phyloP scores from a whole-genome alignment of 192 early-diverging fungal genomes.

The Globomyces pollinis-pini region DNA sequence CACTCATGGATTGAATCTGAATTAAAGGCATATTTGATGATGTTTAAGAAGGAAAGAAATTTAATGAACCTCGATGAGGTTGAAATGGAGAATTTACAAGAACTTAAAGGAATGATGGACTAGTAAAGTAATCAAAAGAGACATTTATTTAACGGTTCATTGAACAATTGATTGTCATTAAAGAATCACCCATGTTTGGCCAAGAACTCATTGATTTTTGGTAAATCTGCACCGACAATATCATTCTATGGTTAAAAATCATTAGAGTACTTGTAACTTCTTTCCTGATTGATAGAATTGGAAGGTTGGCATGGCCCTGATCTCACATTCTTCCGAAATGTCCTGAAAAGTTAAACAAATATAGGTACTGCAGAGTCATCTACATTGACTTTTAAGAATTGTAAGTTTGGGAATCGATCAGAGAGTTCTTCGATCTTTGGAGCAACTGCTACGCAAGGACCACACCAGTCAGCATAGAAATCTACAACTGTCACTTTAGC shows the following conservation, averaged over 20 bases:
- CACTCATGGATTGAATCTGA: too few species aligned
- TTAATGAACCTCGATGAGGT: too few species aligned
- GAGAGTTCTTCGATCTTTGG: conserved; percentile 58
- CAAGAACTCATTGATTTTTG: conserved; percentile 36
- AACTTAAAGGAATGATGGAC: too few species aligned
- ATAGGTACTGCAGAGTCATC: conserved; percentile 38
- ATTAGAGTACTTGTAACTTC: too few species aligned
- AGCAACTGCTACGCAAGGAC: conserved; percentile 71
- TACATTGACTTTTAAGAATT: conserved; percentile 80
- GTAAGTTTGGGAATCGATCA: conserved; percentile 37
- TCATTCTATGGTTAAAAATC: too few species aligned
- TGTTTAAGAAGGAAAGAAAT: too few species aligned
- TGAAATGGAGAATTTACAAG: too few species aligned
- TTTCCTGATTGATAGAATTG: conserved; percentile 43
- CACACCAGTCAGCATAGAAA: conserved; percentile 55
- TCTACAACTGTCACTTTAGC: conserved; percentile 4
- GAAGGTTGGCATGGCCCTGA: conserved; percentile 49
- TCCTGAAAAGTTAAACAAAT: conserved; percentile 12
- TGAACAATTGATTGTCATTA: too few species aligned
- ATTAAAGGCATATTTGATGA: too few species aligned
- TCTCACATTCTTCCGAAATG: conserved; percentile 4
- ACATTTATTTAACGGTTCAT: too few species aligned
- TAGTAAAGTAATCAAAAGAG: too few species aligned
- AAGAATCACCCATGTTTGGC: too few species aligned
- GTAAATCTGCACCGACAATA: conserved; percentile 44